Percentiles rank a stretch among this genome's conserved stretches.
Evolutionary conservation across 2,329 filamentous ascomycete genomes (phyloP).

Genomic region (Chaetomium sp.): DNA sequence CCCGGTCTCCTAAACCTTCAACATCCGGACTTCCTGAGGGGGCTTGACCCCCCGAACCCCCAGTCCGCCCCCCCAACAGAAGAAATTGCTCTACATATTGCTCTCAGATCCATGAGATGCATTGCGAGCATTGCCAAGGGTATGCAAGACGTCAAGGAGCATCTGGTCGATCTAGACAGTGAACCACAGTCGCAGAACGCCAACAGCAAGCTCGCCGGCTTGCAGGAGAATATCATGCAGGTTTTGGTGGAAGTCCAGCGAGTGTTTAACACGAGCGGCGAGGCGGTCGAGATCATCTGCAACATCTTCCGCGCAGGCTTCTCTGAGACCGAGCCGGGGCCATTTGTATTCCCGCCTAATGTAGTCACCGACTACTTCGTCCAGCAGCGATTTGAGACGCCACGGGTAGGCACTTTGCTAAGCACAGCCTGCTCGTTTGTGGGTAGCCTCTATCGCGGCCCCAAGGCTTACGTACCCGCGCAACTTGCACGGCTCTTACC

Average conservation of each 20-base stretch:
- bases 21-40: constrained; percentile 32
- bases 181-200: constrained; percentile 31
- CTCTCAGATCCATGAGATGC: constrained; percentile 64
- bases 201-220: constrained; percentile 36
- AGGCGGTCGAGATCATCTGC: constrained; percentile 73
- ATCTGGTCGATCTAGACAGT: constrained; percentile 67
- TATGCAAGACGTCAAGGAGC: constrained; percentile 68
- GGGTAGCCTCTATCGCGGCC: constrained; percentile 56
- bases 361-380: constrained; percentile 69
- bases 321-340: constrained; percentile 71
- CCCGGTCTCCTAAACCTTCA: constrained; percentile 36
- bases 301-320: constrained; percentile 73
- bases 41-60: constrained; percentile 33
- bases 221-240: constrained; percentile 52
- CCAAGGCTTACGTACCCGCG: constrained; percentile 47
- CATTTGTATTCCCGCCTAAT: constrained; percentile 72
- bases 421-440: constrained; percentile 72
- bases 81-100: constrained; percentile 53
- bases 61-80: constrained; percentile 37
- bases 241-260: constrained; percentile 52
- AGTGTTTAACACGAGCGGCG: constrained; percentile 61
- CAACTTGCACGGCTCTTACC: constrained; percentile 57
- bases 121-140: constrained; percentile 71
- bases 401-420: constrained; percentile 68
- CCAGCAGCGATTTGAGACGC: constrained; percentile 60